These are phyloP conservation scores for Sporothrix pallida DNA, from an alignment of 2,329 filamentous ascomycete genomes.

Conservation along the genomic window DNA sequence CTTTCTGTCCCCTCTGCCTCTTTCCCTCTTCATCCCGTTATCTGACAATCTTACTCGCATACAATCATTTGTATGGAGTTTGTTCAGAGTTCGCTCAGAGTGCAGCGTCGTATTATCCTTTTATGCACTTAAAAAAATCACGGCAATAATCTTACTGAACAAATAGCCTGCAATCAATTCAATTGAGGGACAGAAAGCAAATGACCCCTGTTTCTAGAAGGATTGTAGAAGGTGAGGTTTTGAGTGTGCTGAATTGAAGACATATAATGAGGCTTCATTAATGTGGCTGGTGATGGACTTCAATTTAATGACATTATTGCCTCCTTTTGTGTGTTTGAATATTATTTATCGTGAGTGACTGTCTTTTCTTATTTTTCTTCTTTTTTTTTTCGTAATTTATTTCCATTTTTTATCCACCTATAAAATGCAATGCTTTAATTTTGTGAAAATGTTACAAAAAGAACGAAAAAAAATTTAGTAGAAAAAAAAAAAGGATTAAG, in stretches of 20 bases:
- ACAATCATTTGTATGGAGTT: not conserved
- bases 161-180: not conserved
- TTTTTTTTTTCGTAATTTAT: not conserved
- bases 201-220: not conserved
- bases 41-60: not conserved
- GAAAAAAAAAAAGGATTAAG: not conserved
- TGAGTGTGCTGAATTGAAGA: not conserved
- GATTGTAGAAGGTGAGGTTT: not conserved
- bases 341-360: not conserved
- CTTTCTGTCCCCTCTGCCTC: not conserved
- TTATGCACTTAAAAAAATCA: not conserved
- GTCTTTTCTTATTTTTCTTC: not conserved
- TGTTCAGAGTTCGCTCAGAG: not conserved
- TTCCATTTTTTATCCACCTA: too few species aligned
- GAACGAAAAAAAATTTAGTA: not conserved
- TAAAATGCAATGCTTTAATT: too few species aligned
- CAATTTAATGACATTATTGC: too few species aligned
- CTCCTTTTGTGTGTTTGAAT: not conserved
- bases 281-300: not conserved
- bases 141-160: not conserved
- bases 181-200: not conserved
- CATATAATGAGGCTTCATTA: not conserved
- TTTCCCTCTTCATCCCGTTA: slow-evolving; percentile 13
- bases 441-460: too few species aligned
- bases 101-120: slow-evolving; percentile 11